A percentile compares a stretch with the other conserved stretches of the same genome.
Evolutionary conservation across 2,329 filamentous ascomycete species (phyloP).

Genomic region (Graphiopsis chlorocephala): DNA sequence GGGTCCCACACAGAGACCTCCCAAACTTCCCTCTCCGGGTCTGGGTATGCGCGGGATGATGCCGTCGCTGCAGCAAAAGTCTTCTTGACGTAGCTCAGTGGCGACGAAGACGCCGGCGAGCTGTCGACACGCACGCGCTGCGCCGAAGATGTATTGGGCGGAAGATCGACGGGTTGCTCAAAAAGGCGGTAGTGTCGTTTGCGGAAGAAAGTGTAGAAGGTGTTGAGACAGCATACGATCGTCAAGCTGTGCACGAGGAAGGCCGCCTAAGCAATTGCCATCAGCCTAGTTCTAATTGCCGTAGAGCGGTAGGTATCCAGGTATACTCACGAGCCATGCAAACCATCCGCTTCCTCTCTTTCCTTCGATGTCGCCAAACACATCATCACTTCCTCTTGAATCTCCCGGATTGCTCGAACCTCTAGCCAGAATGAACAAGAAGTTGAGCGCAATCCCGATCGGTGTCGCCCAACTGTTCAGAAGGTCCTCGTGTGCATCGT

Average conservation of each 20-base stretch:
- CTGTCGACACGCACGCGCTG: conserved; percentile 86
- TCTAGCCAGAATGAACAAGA: conserved; percentile 76
- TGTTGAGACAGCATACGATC: conserved; percentile 68
- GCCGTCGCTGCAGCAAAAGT: conserved; percentile 66
- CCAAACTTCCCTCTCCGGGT: conserved; percentile 85
- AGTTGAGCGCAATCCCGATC: conserved; percentile 72
- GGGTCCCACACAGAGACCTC: conserved; percentile 94
- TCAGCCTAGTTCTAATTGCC: conserved; percentile 27
- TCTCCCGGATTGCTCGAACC: conserved; percentile 53
- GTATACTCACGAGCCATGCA: conserved; percentile 58
- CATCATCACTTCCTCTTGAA: conserved; percentile 59
- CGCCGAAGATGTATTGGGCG: conserved; percentile 78
- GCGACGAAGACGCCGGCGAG: conserved; percentile 73
- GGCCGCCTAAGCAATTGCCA: conserved; percentile 37
- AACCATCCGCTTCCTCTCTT: conserved; percentile 61
- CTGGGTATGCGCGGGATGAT: conserved; percentile 80
- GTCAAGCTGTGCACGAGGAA: conserved; percentile 70
- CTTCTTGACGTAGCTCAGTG: conserved; percentile 69
- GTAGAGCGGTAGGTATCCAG: conserved; percentile 45
- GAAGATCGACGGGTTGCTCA: conserved; percentile 74
- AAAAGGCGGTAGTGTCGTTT: conserved; percentile 89
- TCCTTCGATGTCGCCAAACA: conserved; percentile 69
- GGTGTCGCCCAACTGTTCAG: conserved; percentile 70
- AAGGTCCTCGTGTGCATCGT: conserved; percentile 81
- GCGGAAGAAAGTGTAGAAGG: conserved; percentile 75